phyloP scores from a whole-genome alignment of 208 protist genomes.

The Acanthamoeba polyphaga region DNA sequence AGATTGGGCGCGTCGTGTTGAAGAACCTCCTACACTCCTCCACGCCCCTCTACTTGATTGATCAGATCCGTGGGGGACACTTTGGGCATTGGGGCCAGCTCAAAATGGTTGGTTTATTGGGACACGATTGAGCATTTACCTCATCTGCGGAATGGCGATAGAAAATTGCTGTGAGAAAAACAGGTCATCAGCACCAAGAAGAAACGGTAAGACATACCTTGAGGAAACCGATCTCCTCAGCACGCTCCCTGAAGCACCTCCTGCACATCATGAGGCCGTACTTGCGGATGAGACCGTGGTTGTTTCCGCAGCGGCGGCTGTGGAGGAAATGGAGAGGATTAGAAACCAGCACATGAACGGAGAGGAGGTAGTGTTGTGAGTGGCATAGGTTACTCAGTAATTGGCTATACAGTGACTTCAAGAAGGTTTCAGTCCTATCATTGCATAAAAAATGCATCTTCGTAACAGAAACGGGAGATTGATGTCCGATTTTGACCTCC shows the following conservation, averaged over 20 bases:
- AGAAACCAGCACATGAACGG: background rate
- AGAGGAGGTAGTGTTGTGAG: background rate
- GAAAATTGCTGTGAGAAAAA: background rate
- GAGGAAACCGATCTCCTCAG: constrained; percentile 93
- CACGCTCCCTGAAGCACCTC: constrained; percentile 94
- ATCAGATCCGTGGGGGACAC: background rate
- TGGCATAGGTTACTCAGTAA: background rate
- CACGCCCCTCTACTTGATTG: too few relatives aligned
- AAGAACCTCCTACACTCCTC: background rate
- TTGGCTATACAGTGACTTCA: constrained; percentile 54
- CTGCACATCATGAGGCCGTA: constrained; percentile 95
- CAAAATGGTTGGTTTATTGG: constrained; percentile 26
- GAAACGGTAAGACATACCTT: constrained; percentile 88
- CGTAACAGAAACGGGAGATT: background rate
- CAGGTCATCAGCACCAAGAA: background rate
- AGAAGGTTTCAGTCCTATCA: background rate
- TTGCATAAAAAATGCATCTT: constrained; percentile 14
- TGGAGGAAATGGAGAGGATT: background rate
- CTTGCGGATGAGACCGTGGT: constrained; percentile 95
- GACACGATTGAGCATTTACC: constrained; percentile 42
- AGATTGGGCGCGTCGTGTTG: background rate
- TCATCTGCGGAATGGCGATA: background rate
- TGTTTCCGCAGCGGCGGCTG: constrained; percentile 92
- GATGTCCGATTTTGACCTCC: too few relatives aligned
- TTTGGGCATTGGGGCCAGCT: background rate